Evolutionary conservation across 768 basidiomycete genomes (phyloP), one percentile per base, ranked within the genome.

Genomic region (Jaapia argillacea): DNA sequence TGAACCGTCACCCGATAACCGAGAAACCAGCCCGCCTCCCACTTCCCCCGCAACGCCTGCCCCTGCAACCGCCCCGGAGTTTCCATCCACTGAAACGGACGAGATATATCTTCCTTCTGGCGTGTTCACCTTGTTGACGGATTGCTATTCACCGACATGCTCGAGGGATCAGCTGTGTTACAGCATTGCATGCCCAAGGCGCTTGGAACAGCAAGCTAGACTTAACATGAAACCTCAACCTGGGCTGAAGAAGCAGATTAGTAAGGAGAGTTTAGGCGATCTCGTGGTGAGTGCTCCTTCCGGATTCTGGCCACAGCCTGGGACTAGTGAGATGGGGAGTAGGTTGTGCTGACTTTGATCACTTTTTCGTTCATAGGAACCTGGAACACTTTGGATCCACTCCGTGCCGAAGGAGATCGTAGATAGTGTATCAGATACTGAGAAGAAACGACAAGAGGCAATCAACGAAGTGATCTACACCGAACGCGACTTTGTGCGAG

Each of bases 71-170:
- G 37, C 72, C 63, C 36, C 60, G 58, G 2, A 61, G 69, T 33
- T 68, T 68, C 37, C 71, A 63, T 7, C 10, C 7, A 58, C 69
- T 7, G 59, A 65, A 4, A 55, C 66, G 4, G 85, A 88, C 47
- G 82, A 85, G 52, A 63, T 75, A 12, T 74, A 79, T 20, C 63
- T 97, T 44, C 96, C 96, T 2, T 77, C 85, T 0, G 96, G 96
- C 20, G 92, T 98, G 13, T 98, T 98, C 61, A 98, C 93, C 2
- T 73, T 98, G 36, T 71, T 99, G 48, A 93, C 92, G 0, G 93
- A 96, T 58, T 99, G 96, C 60, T 98, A 98, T 65, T 96, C 92
- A 7, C 91, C 96, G 14, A 99, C 96, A 24, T 98, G 96, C 64
- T 86, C 88, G 25, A 71, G 87, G 41, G 93, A 97, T 57, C 80